Base-by-base conservation (phyloP, 495 filamentous ascomycete species). In the Acidiella bohemica region DNA sequence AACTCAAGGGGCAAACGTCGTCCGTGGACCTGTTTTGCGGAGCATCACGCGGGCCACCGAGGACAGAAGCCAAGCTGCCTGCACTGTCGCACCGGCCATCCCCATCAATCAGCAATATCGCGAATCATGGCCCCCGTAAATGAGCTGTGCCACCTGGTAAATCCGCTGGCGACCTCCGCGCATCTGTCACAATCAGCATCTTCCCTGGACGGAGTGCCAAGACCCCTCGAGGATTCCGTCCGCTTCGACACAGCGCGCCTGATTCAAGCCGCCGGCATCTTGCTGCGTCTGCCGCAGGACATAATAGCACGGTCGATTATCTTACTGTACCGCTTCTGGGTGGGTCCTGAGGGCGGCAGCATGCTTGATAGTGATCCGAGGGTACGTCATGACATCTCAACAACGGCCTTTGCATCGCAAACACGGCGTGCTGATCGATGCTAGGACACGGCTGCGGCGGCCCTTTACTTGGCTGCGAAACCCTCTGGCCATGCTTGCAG, bases 221-320 rank as follows among this genome's bases (percentile, higher is more conserved):
- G 70, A 12, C 81, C 87, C 42, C 71, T 95, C 10, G 85, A 93
- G 61, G 71, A 75, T 45, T 70, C 69, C 38, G 67, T 83, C 30
- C 69, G 75, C 42, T 81, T 69, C 58, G 67, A 78, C 18, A 72
- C 75, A 3, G 74, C 81, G 29, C 73, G 77, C 41, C 72, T 97
- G 5, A 92, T 83, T 9, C 92, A 96, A 57, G 72, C 81, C 13
- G 85, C 90, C 9, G 92, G 90, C 5, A 65, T 93, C 5, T 70
- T 96, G 6, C 68, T 97, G 2, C 72, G 81, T 29, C 63, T 96
- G 34, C 81, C 88, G 1, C 92, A 96, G 53, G 84, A 88, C 41
- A 73, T 85, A 33, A 84, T 93, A 20, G 80, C 86, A 11, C 84
- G 86, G 51, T 84, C 90, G 2, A 80, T 86, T 51, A 74, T 97